A percentile compares a stretch with the other conserved stretches of the same genome.
These are phyloP conservation scores for Ramaria sp. DNA, from an alignment of 768 basidiomycete genomes.

Conservation along the genomic window DNA sequence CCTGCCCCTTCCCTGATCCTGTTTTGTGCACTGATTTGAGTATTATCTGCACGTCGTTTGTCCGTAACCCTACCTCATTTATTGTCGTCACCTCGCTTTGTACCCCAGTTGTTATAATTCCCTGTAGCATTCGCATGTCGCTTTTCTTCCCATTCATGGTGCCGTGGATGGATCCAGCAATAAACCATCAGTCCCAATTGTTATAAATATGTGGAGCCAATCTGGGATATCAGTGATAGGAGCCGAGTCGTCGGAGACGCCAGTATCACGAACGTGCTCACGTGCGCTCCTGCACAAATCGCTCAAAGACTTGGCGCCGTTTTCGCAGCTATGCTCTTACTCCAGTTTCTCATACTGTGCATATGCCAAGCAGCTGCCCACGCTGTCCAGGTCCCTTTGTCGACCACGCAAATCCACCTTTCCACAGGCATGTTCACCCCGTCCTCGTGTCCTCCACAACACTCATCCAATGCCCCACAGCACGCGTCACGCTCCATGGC, in stretches of 20 bases:
- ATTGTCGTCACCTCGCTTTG: not conserved
- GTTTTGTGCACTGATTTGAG: not conserved
- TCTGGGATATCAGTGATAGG: too few species aligned
- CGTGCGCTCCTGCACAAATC: not conserved
- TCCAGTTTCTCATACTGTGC: not conserved
- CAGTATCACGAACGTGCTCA: not conserved
- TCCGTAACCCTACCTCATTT: not conserved
- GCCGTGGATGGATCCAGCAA: not conserved
- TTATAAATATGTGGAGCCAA: too few species aligned
- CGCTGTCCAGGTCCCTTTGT: not conserved
- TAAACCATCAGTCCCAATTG: not conserved
- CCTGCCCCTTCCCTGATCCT: not conserved
- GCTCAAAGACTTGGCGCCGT: not conserved
- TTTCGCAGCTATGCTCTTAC: not conserved
- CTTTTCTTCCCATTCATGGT: too few species aligned
- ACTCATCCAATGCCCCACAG: not conserved
- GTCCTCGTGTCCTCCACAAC: not conserved
- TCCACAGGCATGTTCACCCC: not conserved
- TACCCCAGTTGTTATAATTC: not conserved
- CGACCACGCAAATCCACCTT: not conserved
- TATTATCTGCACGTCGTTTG: not conserved
- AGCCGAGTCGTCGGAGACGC: too few species aligned
- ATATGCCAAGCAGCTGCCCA: not conserved
- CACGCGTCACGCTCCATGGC: constrained; percentile 37
- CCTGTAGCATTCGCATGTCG: too few species aligned